A percentile compares a stretch with the other conserved stretches of the same genome.
Conservation (phyloP, 2,329 filamentous ascomycete genomes). For the Onygenales sp. region DNA sequence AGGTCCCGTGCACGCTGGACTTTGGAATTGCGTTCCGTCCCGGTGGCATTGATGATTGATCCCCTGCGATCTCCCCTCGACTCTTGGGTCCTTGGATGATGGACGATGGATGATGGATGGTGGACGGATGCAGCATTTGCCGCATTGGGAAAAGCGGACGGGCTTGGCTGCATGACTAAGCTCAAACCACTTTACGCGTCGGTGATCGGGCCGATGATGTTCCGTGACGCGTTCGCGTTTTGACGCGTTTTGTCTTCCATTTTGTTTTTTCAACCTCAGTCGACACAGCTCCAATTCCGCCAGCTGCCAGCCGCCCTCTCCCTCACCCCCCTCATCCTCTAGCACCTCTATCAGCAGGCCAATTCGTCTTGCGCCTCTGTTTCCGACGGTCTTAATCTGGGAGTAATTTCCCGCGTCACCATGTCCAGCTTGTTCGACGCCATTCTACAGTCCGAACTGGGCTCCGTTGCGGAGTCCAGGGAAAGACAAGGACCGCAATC, state of each 20-base stretch:
- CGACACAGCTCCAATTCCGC: constrained; percentile 9
- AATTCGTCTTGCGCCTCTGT: background rate
- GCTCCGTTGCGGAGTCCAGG: constrained; percentile 22
- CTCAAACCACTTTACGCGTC: constrained; percentile 7
- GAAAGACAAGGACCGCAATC: constrained; percentile 23
- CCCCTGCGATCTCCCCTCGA: no score
- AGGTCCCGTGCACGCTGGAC: no score
- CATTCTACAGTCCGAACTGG: constrained; percentile 32
- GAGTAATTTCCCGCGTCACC: constrained; percentile 6
- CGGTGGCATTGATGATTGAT: no score
- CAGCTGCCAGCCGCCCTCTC: constrained; percentile 12
- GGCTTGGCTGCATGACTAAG: background rate
- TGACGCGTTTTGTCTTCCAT: constrained; percentile 1
- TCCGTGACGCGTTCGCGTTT: background rate
- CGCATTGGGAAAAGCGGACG: background rate
- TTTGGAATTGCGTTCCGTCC: no score
- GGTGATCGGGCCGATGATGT: background rate
- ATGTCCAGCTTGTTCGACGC: constrained; percentile 35
- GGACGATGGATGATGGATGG: no score
- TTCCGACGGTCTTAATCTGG: background rate
- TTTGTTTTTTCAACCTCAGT: background rate
- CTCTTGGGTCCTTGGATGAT: no score
- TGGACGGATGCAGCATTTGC: background rate
- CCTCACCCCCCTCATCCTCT: background rate
- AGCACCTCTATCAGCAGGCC: background rate